Evolutionary conservation across 306 rosid species (phyloP), one percentile per base, ranked within the genome.

Genomic region (Ormosia emarginata): DNA sequence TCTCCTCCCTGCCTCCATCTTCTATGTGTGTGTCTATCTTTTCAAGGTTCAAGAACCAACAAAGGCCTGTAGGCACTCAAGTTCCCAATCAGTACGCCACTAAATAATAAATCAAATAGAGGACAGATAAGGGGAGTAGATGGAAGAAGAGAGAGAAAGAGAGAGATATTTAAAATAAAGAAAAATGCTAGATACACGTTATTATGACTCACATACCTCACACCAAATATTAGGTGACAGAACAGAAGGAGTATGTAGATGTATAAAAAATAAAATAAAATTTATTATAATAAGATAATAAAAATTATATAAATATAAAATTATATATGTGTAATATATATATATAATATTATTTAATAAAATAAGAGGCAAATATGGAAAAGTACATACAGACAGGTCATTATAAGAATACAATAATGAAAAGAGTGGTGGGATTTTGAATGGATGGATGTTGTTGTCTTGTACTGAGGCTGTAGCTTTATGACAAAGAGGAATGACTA

Each of bases 361-460:
- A 24, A 52, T n/a, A 64, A 12, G 57, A 17, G 49, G 63, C 11
- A 18, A 50, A 9, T 18, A 40, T 5, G 79, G 86, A 52, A 87
- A 77, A 59, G 81, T 84, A 89, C 80, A 78, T 85, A 84, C 32
- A 80, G 91, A 86, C 91, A 86, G 89, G 89, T 85, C 82, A 90
- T 77, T 24, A 61, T 69, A 66, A 67, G 66, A 84, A 86, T 88
- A 59, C 63, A 83, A 86, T 74, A 88, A 70, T 84, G 82, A 75
- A 85, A 88, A 85, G 85, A 80, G 59, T 81, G 81, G 67, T 75
- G 85, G 81, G 79, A 81, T 77, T 86, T 81, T 87, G 86, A 85
- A 81, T 80, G 83, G 79, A 85, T 62, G 73, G 80, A 78, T 11
- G 64, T 83, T 11, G 64, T 83, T 86, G 94, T 90, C 92, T 90